Evolutionary conservation across 306 rosid genomes (phyloP).

Genomic region (Vigna nakashimae): DNA sequence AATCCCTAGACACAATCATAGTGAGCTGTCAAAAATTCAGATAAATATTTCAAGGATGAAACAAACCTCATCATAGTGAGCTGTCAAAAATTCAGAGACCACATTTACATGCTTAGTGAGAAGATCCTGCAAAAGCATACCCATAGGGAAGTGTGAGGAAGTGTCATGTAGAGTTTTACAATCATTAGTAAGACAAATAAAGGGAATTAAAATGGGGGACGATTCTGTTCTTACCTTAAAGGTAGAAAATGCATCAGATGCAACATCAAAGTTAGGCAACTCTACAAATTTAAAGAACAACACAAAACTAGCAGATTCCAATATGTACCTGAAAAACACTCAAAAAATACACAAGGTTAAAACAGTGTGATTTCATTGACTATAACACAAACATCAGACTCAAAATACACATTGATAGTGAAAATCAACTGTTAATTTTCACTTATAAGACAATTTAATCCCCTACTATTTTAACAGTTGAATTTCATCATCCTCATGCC

Average conservation of each 20-base stretch:
- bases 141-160: constrained; percentile 34
- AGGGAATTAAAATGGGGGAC: constrained; percentile 3
- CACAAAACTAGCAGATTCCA: constrained; percentile 93
- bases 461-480: not conserved
- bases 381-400: constrained; percentile 17
- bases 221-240: constrained; percentile 72
- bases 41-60: constrained; percentile 44
- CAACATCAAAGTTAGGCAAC: constrained; percentile 87
- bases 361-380: constrained; percentile 38
- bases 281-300: constrained; percentile 95
- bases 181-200: constrained; percentile 31
- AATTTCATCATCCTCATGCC: constrained; percentile 28
- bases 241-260: constrained; percentile 96
- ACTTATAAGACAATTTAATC: not conserved
- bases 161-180: constrained; percentile 31
- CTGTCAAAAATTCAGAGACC: constrained; percentile 80
- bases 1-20: too few relatives aligned
- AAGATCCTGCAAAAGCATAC: constrained; percentile 74
- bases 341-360: constrained; percentile 50
- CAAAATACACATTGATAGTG: constrained; percentile 18
- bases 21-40: not conserved
- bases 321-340: constrained; percentile 80
- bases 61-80: constrained; percentile 80
- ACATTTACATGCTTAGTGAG: constrained; percentile 78
- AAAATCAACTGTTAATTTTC: constrained; percentile 28